Base-by-base conservation (phyloP, 2,329 filamentous ascomycete genomes). In the Cladophialophora bantiana region DNA sequence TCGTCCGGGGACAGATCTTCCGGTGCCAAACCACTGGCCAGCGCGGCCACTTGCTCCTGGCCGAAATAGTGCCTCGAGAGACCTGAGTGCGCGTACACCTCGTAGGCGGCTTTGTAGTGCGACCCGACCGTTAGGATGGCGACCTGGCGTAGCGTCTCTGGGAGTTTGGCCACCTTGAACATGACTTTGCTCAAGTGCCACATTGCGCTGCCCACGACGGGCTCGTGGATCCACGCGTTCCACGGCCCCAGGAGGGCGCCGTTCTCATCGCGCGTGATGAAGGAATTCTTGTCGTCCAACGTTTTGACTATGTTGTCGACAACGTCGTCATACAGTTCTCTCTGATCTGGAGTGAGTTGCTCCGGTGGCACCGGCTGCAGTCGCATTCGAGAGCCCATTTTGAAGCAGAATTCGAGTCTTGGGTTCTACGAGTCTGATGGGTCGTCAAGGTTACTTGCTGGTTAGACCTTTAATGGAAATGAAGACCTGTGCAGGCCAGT, bases 371-470 rank as follows among this genome's bases (percentile, higher is more conserved):
- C 20, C 3, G 45, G 45, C 20, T 50, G 45, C 7, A 50, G 45
- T 18, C 45, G 45, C 45, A 50, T 50, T 50, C 45, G 20, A 5
- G 45, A 50, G 1, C 18, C 13, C 45, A 50, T 50, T 50, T 50
- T 48, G 26, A 26, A 26, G 26, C 26, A 26, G 26, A 3, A 26
- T 26, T 26, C 26, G 26, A 26, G 26, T 26, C 26, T 26, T 87
- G 2, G 26, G 2, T 26, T 26, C 26, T 26, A 26, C 2, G 26
- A 26, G 26, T 26, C 26, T 26, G 26, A 26, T 26, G 26, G 26
- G 26, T 26, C 3, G 26, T 26, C 26, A 26, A 26, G 26, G 2
- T 26, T 26, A 26, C 26, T 26, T 26, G 26, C 26, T 26, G 26
- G 3, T 26, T 26, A 26, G 26, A 26, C 26, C 26, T 26, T 26